Evolutionary conservation across 805 yeast species (phyloP).

Genomic region (Cyberlindnera samutprakarnensis): DNA sequence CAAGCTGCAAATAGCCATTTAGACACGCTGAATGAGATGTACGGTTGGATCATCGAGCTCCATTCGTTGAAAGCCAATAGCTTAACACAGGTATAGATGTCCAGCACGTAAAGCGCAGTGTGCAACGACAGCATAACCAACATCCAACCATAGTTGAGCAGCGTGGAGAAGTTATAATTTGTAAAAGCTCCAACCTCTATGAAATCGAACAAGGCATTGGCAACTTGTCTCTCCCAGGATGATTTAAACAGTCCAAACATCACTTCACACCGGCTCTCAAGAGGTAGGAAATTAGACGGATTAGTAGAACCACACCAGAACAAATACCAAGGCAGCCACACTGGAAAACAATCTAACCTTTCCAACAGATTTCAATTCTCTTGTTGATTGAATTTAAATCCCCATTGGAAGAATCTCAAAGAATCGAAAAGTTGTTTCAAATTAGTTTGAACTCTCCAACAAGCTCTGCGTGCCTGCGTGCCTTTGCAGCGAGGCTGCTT

Average conservation of each 20-base stretch:
- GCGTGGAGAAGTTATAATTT: slow-evolving; percentile 35
- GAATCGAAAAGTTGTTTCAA: no score
- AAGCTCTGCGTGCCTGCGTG: no score
- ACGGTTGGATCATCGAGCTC: slow-evolving; percentile 48
- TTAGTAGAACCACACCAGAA: no score
- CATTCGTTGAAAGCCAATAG: slow-evolving; percentile 67
- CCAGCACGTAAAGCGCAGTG: slow-evolving; percentile 52
- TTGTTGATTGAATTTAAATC: no score
- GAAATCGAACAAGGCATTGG: slow-evolving; percentile 37
- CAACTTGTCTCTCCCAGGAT: slow-evolving; percentile 28
- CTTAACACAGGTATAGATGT: slow-evolving; percentile 71
- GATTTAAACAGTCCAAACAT: slow-evolving; percentile 22
- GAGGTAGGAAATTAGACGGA: no score
- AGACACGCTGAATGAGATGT: slow-evolving; percentile 40
- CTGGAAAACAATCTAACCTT: no score
- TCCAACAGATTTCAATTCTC: no score
- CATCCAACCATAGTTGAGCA: slow-evolving; percentile 34
- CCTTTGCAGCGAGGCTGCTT: no score
- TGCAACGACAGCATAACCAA: slow-evolving; percentile 35
- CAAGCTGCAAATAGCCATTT: slow-evolving; percentile 78
- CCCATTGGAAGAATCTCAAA: no score
- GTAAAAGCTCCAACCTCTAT: slow-evolving; percentile 40
- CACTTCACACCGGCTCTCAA: no score
- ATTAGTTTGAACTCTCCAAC: no score
- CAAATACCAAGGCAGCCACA: no score